These are phyloP conservation scores for Phoma sp. DNA, from an alignment of 2,329 filamentous ascomycete genomes.

Conservation along the genomic window DNA sequence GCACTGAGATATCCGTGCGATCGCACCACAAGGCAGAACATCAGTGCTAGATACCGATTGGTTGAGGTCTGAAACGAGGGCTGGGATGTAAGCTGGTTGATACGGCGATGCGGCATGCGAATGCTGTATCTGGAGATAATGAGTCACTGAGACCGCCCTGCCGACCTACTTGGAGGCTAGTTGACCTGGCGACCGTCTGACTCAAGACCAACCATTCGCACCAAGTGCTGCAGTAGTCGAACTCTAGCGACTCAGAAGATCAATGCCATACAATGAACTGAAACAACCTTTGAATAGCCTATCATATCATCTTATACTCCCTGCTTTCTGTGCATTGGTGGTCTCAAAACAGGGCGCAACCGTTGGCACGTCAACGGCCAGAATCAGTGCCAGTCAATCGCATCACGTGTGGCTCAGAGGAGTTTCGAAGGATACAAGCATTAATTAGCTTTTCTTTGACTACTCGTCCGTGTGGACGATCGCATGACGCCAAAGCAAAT, in stretches of 20 bases:
- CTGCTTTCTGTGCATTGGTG: background rate
- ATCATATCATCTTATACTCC: background rate
- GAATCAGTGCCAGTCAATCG: background rate
- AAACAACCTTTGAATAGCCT: background rate
- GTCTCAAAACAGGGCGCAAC: background rate
- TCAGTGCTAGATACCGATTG: constrained; percentile 1
- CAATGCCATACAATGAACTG: background rate
- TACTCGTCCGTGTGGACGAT: constrained; percentile 12
- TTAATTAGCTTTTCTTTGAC: constrained; percentile 34
- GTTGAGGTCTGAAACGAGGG: constrained; percentile 2
- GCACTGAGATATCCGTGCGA: constrained; percentile 34
- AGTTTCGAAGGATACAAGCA: constrained; percentile 27
- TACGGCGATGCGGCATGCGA: constrained; percentile 11
- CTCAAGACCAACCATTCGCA: background rate
- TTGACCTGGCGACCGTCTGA: constrained; percentile 11
- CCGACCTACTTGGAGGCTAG: background rate
- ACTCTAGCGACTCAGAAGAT: background rate
- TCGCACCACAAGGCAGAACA: constrained; percentile 2
- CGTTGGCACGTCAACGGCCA: background rate
- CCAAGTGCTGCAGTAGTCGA: background rate
- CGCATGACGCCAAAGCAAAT: constrained; percentile 15
- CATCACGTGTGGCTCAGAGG: background rate
- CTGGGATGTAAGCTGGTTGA: constrained; percentile 7
- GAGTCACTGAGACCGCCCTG: constrained; percentile 6
- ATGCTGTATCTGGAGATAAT: constrained; percentile 6